phyloP scores from a whole-genome alignment of 129 eudicot genomes.

The Flaveria trinervia region DNA sequence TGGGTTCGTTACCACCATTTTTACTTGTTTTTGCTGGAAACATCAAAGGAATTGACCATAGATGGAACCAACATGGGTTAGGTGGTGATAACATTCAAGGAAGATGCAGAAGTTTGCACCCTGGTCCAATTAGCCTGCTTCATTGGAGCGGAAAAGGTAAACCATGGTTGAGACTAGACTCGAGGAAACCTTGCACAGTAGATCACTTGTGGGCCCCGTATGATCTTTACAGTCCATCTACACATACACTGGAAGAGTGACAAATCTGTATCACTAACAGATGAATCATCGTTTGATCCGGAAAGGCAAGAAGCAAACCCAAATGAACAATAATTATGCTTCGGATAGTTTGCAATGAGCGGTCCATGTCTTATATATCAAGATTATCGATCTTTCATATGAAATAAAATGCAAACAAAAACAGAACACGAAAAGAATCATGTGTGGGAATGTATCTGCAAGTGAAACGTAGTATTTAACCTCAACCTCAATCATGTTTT shows the following conservation, averaged over 20 bases:
- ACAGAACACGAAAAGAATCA: slow-evolving; percentile 24
- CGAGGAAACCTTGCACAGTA: slow-evolving; percentile 50
- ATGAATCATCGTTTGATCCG: slow-evolving; percentile 15
- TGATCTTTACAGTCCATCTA: slow-evolving; percentile 50
- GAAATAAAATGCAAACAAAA: neutral
- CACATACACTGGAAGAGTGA: slow-evolving; percentile 41
- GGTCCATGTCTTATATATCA: slow-evolving; percentile 10
- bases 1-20: slow-evolving; percentile 62
- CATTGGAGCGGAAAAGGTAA: slow-evolving; percentile 73
- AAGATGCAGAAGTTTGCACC: slow-evolving; percentile 58
- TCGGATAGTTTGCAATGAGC: neutral
- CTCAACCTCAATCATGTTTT: slow-evolving; percentile 24
- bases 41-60: slow-evolving; percentile 46
- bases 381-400: slow-evolving; percentile 25
- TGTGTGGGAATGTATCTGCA: slow-evolving; percentile 32
- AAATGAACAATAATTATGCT: neutral
- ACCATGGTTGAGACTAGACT: slow-evolving; percentile 66
- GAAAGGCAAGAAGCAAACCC: slow-evolving; percentile 17
- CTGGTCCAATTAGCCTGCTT: slow-evolving; percentile 60
- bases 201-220: slow-evolving; percentile 66
- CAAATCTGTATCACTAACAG: neutral
- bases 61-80: slow-evolving; percentile 58
- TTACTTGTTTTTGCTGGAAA: slow-evolving; percentile 55
- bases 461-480: slow-evolving; percentile 30
- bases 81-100: slow-evolving; percentile 62